Conservation (phyloP, 2,329 filamentous ascomycete species). For the Tolypocladium tropicale region DNA sequence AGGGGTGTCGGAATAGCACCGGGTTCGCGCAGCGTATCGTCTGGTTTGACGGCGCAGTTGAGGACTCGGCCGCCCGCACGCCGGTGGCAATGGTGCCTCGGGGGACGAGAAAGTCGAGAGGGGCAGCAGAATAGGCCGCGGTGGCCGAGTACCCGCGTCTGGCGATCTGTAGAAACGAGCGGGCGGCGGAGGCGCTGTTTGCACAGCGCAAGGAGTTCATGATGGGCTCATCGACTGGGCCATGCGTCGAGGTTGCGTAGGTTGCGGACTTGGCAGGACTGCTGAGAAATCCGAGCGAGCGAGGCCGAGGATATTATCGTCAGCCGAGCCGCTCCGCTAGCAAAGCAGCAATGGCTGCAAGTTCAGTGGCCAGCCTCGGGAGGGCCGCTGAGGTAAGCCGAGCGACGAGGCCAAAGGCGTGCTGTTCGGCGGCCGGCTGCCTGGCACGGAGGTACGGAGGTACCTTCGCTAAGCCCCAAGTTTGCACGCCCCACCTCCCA, state of each 20-base stretch:
- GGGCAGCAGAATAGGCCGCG: constrained; percentile 12
- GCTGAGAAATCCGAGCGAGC: constrained; percentile 7
- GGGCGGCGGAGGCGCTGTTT: constrained; percentile 26
- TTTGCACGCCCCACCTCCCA: constrained; percentile 28
- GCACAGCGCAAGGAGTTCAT: constrained; percentile 28
- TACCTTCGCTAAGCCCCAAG: constrained; percentile 26
- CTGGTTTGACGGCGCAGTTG: not conserved
- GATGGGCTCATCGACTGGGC: not conserved
- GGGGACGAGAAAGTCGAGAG: constrained; percentile 31
- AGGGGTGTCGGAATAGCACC: not conserved
- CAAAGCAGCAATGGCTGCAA: not conserved
- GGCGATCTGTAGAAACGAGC: constrained; percentile 30
- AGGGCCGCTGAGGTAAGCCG: constrained; percentile 1
- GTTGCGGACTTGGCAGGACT: not conserved
- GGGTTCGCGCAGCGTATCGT: not conserved
- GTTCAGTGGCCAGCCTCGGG: constrained; percentile 1
- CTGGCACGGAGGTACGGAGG: not conserved
- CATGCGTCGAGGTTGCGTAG: constrained; percentile 3
- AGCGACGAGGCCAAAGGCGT: not conserved
- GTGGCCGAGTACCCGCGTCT: constrained; percentile 21
- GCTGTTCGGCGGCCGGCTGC: not conserved
- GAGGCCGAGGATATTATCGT: not conserved
- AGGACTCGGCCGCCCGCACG: not conserved
- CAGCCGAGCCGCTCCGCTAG: not conserved
- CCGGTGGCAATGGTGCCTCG: constrained; percentile 10